These are phyloP conservation scores for Cytospora piceae DNA, from an alignment of 2,329 filamentous ascomycete species.

Conservation along the genomic window DNA sequence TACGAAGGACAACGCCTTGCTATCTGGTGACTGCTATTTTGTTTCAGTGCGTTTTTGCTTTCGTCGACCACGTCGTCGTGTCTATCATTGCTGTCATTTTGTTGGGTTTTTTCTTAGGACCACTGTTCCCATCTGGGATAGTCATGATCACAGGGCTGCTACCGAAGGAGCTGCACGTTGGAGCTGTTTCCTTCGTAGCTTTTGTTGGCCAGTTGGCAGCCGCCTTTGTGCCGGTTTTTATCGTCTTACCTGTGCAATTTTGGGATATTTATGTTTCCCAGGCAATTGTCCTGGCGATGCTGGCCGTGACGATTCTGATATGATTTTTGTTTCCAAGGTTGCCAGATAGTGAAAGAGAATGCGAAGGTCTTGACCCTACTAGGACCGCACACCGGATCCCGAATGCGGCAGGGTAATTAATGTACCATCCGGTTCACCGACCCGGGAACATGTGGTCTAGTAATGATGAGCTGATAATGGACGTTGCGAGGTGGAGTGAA, in stretches of 20 bases:
- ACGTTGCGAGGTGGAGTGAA: no score
- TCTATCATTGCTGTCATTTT: constrained; percentile 40
- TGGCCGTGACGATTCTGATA: constrained; percentile 29
- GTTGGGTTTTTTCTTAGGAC: constrained; percentile 46
- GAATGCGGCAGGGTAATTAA: neutral
- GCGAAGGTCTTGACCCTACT: neutral
- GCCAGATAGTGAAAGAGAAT: constrained; percentile 46
- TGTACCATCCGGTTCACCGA: no score
- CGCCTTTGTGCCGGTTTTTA: constrained; percentile 46
- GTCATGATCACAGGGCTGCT: constrained; percentile 43
- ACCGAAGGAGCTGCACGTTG: constrained; percentile 45
- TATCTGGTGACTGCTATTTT: constrained; percentile 35
- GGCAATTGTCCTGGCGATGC: constrained; percentile 35
- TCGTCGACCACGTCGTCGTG: constrained; percentile 30
- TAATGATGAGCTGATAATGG: neutral
- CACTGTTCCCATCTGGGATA: constrained; percentile 47
- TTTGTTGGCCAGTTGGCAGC: constrained; percentile 49
- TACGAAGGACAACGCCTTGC: constrained; percentile 34
- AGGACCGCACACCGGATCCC: neutral
- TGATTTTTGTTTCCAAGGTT: constrained; percentile 42
- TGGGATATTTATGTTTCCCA: constrained; percentile 45
- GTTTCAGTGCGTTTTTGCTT: constrained; percentile 32
- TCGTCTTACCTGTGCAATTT: constrained; percentile 45
- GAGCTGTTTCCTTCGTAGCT: constrained; percentile 48
- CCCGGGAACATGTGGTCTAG: no score